Base-by-base conservation (phyloP, 1,284 basidiomycete species). In the Ustilago shanxiensis region DNA sequence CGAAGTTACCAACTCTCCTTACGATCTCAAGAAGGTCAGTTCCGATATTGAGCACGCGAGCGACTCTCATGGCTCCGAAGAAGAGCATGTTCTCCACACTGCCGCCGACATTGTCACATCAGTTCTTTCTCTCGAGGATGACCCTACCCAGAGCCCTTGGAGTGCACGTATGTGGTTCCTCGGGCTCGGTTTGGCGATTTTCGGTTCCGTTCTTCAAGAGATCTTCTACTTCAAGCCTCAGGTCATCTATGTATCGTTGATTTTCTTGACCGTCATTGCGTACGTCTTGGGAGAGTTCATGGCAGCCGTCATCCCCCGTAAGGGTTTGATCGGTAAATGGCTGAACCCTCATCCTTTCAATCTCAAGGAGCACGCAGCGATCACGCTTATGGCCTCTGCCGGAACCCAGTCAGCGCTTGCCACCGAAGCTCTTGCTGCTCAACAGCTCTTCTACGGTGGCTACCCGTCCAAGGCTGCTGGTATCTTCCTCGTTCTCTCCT, bases 401-500 rank as follows among this genome's bases (percentile, higher is more conserved):
- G 71, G 56, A 44, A 63, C 71, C 1, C 55, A 68, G 28, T 62
- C 60, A 9, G 71, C 71, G 7, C 58, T 64, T 6, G 60, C 71
- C 51, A 68, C 60, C 37, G 65, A 73, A 41, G 66, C 60, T 8
- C 60, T 73, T 29, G 71, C 64, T 9, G 64, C 66, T 22, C 71
- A 73, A 35, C 65, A 73, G 61, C 71, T 73, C 41, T 73, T 73
- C 58, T 73, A 73, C 66, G 57, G 60, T 39, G 71, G 64, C 4
- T 63, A 67, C 58, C 65, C 71, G 1, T 58, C 56, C 53, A 67
- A 64, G 45, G 64, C 61, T 14, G 64, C 71, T 33, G 71, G 60
- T 51, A 68, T 91, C 37, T 88, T 92, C n/a, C 89, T 89, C 0
- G 91, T 90, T 0, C 90, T 91, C 83, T 91, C 90, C 0, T 91